A percentile compares a stretch with the other conserved stretches of the same genome.
Evolutionary conservation across 345 rosid genomes (phyloP).

Genomic region (Anacardium occidentale): DNA sequence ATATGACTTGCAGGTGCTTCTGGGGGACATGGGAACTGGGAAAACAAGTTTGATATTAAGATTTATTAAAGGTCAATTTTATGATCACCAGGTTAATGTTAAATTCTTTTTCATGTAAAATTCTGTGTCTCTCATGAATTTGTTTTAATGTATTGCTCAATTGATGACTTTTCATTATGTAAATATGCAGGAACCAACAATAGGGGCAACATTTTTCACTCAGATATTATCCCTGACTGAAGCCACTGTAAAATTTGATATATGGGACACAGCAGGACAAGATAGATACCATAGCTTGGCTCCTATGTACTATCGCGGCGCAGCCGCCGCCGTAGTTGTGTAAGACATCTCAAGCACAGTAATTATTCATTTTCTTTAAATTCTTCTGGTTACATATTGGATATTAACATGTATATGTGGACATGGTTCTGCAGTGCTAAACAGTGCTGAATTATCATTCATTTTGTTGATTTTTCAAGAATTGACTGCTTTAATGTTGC

Average conservation of each 20-base stretch:
- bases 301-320: slow-evolving; percentile 78
- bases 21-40: slow-evolving; percentile 73
- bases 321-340: slow-evolving; percentile 64
- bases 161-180: neutral
- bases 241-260: slow-evolving; percentile 67
- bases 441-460: too few relatives aligned
- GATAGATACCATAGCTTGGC: slow-evolving; percentile 75
- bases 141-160: neutral
- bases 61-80: slow-evolving; percentile 66
- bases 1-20: slow-evolving; percentile 45
- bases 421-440: neutral
- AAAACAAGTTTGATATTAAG: slow-evolving; percentile 65
- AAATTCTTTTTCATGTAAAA: neutral
- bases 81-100: slow-evolving; percentile 49
- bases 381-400: neutral
- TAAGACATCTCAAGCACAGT: slow-evolving; percentile 70
- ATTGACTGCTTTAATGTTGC: neutral
- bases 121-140: neutral
- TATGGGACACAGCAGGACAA: slow-evolving; percentile 85
- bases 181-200: slow-evolving; percentile 52
- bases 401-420: too few relatives aligned
- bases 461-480: neutral
- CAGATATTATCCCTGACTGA: slow-evolving; percentile 61
- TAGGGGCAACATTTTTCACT: slow-evolving; percentile 80
- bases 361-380: neutral